Evolutionary conservation across 305 asterid species (phyloP), one percentile per base, ranked within the genome.

Genomic region (Solanum aculeatissimum): DNA sequence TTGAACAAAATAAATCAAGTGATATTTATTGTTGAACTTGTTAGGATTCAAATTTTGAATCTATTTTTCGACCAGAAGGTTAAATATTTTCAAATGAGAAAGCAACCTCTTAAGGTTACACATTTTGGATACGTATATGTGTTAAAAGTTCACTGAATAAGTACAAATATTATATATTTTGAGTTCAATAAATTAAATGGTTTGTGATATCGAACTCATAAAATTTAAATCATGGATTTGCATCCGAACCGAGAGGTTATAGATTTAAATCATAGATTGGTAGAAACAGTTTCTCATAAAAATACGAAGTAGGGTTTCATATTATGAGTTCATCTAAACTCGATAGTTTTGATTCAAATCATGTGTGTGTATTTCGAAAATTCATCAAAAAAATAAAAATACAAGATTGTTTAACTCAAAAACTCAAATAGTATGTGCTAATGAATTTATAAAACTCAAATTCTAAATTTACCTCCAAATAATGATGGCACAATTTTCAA

Each of bases 61-160:
- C 14, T 69, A 7, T 29, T 21, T 18, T 32, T 0, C 0, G 1
- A 27, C 14, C 0, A 1, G 2, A 6, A 32, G 3, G 3, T 66
- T 14, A 9, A 0, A 63, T 1, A 6, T 65, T 18, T 65, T 29
- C n/a, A 3, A 1, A 2, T 0, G 3, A 12, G n/a, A 2, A 72
- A 43, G 23, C 6, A 6, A 9, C 7, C 18, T 43, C 2, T 21
- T 6, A 43, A 21, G 7, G 2, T 23, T 4, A 2, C 13, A 7
- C 15, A 42, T 3, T 12, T 5, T 13, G 51, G 2, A 29, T 63
- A 27, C 3, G 3, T 53, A 7, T 6, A 1, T 4, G 11, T 27
- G 42, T 63, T 63, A 13, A 63, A 14, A 63, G n/a, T 25, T 63
- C 6, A 14, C 40, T 65, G 29, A 29, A 63, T n/a, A 38, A 19